phyloP scores from a whole-genome alignment of 225 moss, liverwort and hornwort species.

The Polytrichum formosum region DNA sequence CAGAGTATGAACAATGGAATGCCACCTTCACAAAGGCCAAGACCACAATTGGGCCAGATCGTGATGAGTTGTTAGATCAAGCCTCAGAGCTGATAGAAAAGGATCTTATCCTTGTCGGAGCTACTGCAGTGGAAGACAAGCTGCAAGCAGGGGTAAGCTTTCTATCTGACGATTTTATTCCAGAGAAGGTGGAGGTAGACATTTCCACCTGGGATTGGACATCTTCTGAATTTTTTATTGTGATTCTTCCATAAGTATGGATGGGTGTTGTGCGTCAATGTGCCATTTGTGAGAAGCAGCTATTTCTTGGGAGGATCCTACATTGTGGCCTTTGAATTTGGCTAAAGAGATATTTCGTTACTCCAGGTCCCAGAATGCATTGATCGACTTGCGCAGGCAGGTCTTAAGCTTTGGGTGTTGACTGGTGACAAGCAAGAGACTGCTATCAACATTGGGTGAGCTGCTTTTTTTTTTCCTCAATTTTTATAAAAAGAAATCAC shows the following conservation, averaged over 20 bases:
- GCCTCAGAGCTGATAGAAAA: slow-evolving; percentile 86
- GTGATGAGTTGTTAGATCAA: slow-evolving; percentile 77
- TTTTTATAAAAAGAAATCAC: not conserved
- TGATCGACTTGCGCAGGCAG: slow-evolving; percentile 87
- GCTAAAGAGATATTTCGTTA: not conserved
- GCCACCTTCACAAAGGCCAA: slow-evolving; percentile 75
- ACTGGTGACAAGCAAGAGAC: slow-evolving; percentile 99
- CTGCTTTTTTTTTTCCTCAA: not conserved
- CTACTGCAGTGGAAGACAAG: slow-evolving; percentile 98
- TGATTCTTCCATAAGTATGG: too few relatives aligned
- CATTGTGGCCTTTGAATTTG: not conserved
- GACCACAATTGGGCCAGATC: slow-evolving; percentile 80
- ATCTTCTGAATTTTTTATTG: too few relatives aligned
- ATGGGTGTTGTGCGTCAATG: too few relatives aligned
- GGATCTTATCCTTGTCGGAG: slow-evolving; percentile 86
- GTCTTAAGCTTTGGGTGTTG: slow-evolving; percentile 94
- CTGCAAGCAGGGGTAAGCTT: slow-evolving; percentile 84
- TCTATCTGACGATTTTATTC: too few relatives aligned
- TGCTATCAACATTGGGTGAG: slow-evolving; percentile 95
- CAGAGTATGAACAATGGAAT: slow-evolving; percentile 86
- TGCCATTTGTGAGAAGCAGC: too few relatives aligned
- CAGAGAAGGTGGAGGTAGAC: too few relatives aligned
- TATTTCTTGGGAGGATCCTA: too few relatives aligned
- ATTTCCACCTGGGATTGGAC: too few relatives aligned
- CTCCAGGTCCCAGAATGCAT: slow-evolving; percentile 93